Conservation (phyloP, 768 basidiomycete genomes). For the Fomitopsis pulvina region DNA sequence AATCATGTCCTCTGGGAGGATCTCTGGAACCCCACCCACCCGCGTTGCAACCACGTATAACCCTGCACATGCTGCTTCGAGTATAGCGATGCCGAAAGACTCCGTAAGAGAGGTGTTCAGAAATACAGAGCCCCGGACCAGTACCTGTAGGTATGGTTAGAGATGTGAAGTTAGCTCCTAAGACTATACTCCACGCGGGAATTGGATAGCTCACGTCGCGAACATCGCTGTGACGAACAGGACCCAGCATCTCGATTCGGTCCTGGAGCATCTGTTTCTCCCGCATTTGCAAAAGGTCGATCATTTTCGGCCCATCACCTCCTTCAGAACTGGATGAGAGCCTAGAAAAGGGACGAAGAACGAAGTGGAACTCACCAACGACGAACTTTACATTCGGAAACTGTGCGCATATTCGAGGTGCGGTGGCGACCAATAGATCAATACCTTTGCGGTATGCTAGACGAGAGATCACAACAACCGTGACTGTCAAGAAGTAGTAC, state of each 20-base stretch:
- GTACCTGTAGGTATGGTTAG: constrained; percentile 44
- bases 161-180: background rate
- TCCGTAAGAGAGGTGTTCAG: constrained; percentile 96
- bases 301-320: constrained; percentile 92
- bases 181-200: background rate
- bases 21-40: constrained; percentile 94
- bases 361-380: constrained; percentile 48
- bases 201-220: constrained; percentile 42
- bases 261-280: constrained; percentile 89
- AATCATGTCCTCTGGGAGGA: constrained; percentile 91
- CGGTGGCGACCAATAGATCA: constrained; percentile 88
- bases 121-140: constrained; percentile 82
- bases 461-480: constrained; percentile 66
- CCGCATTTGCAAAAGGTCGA: constrained; percentile 92
- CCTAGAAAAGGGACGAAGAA: background rate
- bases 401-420: constrained; percentile 78
- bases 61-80: constrained; percentile 94
- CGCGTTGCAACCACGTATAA: constrained; percentile 91
- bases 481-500: background rate
- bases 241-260: constrained; percentile 83
- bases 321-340: constrained; percentile 36
- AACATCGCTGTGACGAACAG: constrained; percentile 79
- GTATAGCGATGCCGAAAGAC: constrained; percentile 93
- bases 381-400: constrained; percentile 88
- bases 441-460: constrained; percentile 95